Percentiles rank a stretch among this genome's conserved stretches.
phyloP scores from a whole-genome alignment of 2,329 filamentous ascomycete genomes.

The Colletotrichum sp. region DNA sequence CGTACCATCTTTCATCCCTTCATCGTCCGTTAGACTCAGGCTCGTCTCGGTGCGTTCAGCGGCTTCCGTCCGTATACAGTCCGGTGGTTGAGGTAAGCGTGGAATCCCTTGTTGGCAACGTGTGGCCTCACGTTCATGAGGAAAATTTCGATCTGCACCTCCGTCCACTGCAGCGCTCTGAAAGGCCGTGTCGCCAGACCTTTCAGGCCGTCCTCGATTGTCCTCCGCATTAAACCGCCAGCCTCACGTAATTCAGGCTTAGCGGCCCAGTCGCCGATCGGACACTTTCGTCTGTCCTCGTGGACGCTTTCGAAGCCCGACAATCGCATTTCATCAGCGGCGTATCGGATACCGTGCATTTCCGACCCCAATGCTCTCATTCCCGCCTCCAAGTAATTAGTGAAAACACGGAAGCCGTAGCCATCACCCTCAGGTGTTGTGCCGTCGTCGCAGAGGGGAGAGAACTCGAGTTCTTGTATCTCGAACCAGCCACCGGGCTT shows the following conservation, averaged over 20 bases:
- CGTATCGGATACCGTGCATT: slow-evolving; percentile 40
- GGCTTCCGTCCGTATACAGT: slow-evolving; percentile 45
- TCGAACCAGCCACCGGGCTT: slow-evolving; percentile 59
- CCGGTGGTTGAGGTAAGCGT: slow-evolving; percentile 46
- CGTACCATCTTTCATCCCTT: not conserved
- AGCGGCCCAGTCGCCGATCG: slow-evolving; percentile 52
- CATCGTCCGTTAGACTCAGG: not conserved
- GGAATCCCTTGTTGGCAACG: slow-evolving; percentile 38
- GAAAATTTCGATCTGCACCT: slow-evolving; percentile 47
- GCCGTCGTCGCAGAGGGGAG: slow-evolving; percentile 48
- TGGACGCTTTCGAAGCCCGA: slow-evolving; percentile 48
- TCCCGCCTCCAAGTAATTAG: slow-evolving; percentile 43
- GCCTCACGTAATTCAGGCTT: slow-evolving; percentile 41
- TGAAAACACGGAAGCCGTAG: slow-evolving; percentile 53
- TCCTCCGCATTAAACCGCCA: slow-evolving; percentile 50
- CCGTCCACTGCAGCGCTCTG: slow-evolving; percentile 43
- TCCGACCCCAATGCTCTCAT: slow-evolving; percentile 47
- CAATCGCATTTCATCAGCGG: slow-evolving; percentile 38
- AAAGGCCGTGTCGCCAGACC: slow-evolving; percentile 43
- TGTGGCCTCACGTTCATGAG: slow-evolving; percentile 46
- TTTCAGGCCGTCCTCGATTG: slow-evolving; percentile 43
- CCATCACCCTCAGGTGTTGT: slow-evolving; percentile 42
- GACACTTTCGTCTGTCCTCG: slow-evolving; percentile 50
- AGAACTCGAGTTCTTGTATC: slow-evolving; percentile 50
- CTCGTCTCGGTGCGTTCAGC: not conserved